Percentiles rank a stretch among this genome's conserved stretches.
These are phyloP conservation scores for Vachellia pachyceras DNA, from an alignment of 306 rosid genomes.

Conservation along the genomic window DNA sequence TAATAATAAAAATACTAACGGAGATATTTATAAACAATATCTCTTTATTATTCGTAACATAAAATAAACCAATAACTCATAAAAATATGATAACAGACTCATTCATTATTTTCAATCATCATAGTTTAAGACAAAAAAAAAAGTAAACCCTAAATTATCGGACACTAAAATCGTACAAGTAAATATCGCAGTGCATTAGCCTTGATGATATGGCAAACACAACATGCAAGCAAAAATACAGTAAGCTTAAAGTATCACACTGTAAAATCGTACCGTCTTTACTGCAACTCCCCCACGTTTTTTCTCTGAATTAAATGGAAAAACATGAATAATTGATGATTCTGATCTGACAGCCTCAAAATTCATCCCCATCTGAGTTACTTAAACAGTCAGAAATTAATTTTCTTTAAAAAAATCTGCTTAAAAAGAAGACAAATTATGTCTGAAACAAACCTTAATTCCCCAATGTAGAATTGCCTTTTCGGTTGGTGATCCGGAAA, in stretches of 20 bases:
- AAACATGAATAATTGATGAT: constrained; percentile 73
- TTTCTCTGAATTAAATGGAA: constrained; percentile 93
- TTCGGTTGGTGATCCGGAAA: constrained; percentile 97
- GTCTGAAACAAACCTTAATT: constrained; percentile 56
- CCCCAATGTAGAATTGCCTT: constrained; percentile 91
- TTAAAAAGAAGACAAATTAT: not conserved
- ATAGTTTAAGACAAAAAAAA: not conserved
- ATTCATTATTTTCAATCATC: too few relatives aligned
- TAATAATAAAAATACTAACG: too few relatives aligned
- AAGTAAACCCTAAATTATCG: not conserved
- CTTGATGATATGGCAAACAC: not conserved
- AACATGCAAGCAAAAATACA: not conserved
- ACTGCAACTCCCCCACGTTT: constrained; percentile 91
- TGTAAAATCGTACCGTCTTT: constrained; percentile 53
- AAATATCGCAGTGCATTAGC: not conserved
- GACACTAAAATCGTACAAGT: not conserved
- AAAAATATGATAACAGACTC: too few relatives aligned
- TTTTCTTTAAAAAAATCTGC: not conserved
- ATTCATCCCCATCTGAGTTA: constrained; percentile 88
- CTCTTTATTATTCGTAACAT: too few relatives aligned
- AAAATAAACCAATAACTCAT: too few relatives aligned
- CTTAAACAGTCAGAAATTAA: constrained; percentile 8
- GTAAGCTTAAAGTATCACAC: not conserved
- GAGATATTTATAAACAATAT: too few relatives aligned
- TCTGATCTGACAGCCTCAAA: constrained; percentile 68